Base-by-base conservation (phyloP, 179 eudicot species). In the Spergularia azorica region DNA sequence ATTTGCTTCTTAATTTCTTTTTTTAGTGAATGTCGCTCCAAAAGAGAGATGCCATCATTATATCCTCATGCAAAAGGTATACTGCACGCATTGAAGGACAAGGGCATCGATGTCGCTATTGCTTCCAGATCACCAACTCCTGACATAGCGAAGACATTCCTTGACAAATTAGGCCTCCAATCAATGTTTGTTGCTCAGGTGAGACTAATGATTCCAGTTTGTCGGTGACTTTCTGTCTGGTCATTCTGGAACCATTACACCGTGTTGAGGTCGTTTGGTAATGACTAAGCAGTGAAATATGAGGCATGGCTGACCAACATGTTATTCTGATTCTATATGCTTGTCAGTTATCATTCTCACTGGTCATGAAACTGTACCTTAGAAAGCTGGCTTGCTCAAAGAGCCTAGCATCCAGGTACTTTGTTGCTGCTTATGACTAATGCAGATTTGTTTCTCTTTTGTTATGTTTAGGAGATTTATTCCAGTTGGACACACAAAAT, bases 61-160 rank as follows among this genome's bases (percentile, higher is more conserved):
- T 96, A 94, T 84, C 97, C 99, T 60, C 94, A 96, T 56, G 97
- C 92, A 1, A 90, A 90, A 81, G 97, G 98, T 62, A 90, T 96
- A 73, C 71, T 96, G 81, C 70, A 80, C 79, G 98, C 99, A 32
- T 86, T 96, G 11, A 94, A 94, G 84, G 98, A 94, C 72, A 96
- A 94, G 83, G 97, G 94, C 55, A 71, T 94, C 77, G 89, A 87
- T 79, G 67, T 94, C 67, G 98, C 99, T 46, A 83, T 96, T 84
- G 99, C 98, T 74, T 96, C 99, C 55, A 86, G 99, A 87, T 93
- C 99, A 32, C 99, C 99, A 70, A 89, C 99, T 77, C 84, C 94
- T 1, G 99, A 94, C 83, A 90, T 88, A 62, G 99, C 99, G 39
- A 90, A 89, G 80, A 82, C 93, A 9, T 96, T 91, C 83, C 90